These are phyloP conservation scores for Melampsora americana DNA, from an alignment of 1,284 basidiomycete species.

Conservation along the genomic window DNA sequence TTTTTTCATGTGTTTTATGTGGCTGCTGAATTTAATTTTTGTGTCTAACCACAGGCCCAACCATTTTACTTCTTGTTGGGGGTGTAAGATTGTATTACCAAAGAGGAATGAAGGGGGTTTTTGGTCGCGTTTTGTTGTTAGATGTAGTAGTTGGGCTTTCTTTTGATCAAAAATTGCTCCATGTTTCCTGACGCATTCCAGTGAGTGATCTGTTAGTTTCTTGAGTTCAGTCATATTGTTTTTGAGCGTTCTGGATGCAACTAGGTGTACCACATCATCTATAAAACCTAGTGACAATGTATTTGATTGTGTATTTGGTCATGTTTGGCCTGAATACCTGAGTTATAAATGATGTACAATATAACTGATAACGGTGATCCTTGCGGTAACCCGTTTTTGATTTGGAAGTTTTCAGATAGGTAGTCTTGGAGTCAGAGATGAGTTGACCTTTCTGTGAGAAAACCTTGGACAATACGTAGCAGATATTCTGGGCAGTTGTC, in stretches of 20 bases:
- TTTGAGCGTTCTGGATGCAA: neutral
- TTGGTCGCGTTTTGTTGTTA: too few species aligned
- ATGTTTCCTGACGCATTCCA: neutral
- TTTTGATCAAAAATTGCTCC: slow-evolving; percentile 19
- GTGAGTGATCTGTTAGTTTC: neutral
- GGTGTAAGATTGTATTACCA: too few species aligned
- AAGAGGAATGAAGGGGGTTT: too few species aligned
- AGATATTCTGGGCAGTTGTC: neutral
- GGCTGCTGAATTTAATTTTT: too few species aligned
- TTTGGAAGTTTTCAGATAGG: neutral
- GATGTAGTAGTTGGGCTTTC: neutral
- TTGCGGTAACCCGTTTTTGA: slow-evolving; percentile 6
- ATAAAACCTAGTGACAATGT: neutral
- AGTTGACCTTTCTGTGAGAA: slow-evolving; percentile 3
- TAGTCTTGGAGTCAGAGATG: neutral
- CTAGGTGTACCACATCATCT: neutral
- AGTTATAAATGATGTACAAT: slow-evolving; percentile 13
- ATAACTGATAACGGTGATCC: slow-evolving; percentile 1
- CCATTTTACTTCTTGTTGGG: too few species aligned
- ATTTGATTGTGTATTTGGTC: neutral
- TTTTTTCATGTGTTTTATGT: too few species aligned
- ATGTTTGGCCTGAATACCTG: neutral
- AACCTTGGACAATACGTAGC: neutral
- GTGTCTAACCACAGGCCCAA: too few species aligned
- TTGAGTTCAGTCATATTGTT: neutral